These are phyloP conservation scores for Raphanus sativus DNA, from an alignment of 345 rosid species.

Conservation along the genomic window DNA sequence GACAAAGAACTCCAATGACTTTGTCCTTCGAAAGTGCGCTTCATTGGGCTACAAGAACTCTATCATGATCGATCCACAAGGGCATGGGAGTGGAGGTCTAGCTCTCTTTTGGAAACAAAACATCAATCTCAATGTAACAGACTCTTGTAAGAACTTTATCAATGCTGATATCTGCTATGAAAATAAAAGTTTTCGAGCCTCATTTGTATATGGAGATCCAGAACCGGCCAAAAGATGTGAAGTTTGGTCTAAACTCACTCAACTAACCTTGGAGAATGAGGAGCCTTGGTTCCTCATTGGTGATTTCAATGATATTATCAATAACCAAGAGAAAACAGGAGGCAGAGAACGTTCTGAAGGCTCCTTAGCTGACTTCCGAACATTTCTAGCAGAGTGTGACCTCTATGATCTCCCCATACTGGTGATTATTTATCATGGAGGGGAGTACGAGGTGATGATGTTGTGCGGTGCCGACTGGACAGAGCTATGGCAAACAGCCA, in stretches of 20 bases:
- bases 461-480: not conserved
- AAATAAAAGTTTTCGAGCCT: not conserved
- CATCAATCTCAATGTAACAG: no score
- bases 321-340: no score
- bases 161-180: not conserved
- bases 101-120: not conserved
- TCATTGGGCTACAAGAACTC: not conserved
- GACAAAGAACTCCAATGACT: not conserved
- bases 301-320: no score
- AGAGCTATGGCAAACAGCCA: not conserved
- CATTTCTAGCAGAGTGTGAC: no score
- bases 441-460: not conserved
- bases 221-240: not conserved
- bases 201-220: not conserved
- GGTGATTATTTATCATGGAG: no score
- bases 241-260: not conserved
- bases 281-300: not conserved
- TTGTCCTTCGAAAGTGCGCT: not conserved
- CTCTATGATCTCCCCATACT: no score
- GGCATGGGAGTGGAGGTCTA: not conserved
- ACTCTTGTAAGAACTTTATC: no score
- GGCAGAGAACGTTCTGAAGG: no score
- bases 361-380: no score
- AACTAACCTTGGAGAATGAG: not conserved
- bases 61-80: not conserved